phyloP scores from a whole-genome alignment of 305 asterid species.

The Euphrasia arctica region DNA sequence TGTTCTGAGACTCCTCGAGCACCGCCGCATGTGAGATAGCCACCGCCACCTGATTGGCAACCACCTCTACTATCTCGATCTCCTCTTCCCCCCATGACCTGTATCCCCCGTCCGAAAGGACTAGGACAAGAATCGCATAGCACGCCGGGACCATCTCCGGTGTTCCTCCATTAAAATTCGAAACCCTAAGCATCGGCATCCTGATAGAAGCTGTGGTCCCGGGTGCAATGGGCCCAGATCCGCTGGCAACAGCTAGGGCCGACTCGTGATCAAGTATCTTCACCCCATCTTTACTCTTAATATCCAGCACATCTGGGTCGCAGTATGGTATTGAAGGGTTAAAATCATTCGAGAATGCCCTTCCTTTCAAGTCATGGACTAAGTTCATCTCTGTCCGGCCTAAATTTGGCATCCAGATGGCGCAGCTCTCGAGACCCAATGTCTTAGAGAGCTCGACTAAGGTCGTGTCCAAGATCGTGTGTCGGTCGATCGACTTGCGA shows the following conservation, averaged over 20 bases:
- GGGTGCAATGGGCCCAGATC: constrained; percentile 52
- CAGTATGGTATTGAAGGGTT: constrained; percentile 43
- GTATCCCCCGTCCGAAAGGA: constrained; percentile 64
- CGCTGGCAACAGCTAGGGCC: constrained; percentile 68
- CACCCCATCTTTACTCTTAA: constrained; percentile 62
- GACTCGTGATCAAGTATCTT: constrained; percentile 57
- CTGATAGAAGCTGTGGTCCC: constrained; percentile 92
- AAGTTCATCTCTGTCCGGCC: constrained; percentile 70
- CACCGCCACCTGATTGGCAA: constrained; percentile 97
- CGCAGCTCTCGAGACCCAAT: constrained; percentile 76
- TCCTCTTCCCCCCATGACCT: constrained; percentile 74
- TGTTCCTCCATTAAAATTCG: constrained; percentile 92
- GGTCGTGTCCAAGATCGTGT: constrained; percentile 84
- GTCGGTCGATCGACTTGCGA: constrained; percentile 88
- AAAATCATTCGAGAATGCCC: constrained; percentile 40
- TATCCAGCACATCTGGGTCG: constrained; percentile 66
- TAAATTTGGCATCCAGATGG: constrained; percentile 90
- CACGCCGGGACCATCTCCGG: constrained; percentile 87
- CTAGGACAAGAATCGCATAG: constrained; percentile 86
- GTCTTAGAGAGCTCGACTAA: constrained; percentile 88
- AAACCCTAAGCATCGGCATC: constrained; percentile 95
- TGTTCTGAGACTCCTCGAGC: constrained; percentile 88
- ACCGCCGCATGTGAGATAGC: constrained; percentile 98
- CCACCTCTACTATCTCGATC: constrained; percentile 86
- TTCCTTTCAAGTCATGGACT: constrained; percentile 60